Conservation (phyloP, 768 basidiomycete species). For the Suillus decipiens region DNA sequence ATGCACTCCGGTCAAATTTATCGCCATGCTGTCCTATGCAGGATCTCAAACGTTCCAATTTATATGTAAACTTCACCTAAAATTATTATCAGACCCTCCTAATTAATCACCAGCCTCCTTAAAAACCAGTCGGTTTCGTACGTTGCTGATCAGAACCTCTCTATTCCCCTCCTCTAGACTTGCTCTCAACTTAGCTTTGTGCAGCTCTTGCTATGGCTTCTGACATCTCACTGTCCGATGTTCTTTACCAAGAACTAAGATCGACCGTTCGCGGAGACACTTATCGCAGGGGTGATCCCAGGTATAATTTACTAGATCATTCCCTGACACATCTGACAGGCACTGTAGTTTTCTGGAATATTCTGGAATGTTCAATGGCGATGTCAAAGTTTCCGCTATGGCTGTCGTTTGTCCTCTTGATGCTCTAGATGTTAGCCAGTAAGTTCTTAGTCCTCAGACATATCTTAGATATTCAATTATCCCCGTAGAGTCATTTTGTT, state of each 20-base stretch:
- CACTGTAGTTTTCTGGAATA: conserved; percentile 27
- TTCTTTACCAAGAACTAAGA: conserved; percentile 47
- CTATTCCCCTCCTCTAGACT: conserved; percentile 10
- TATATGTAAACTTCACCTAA: conserved; percentile 16
- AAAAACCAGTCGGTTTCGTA: conserved; percentile 18
- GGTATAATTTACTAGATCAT: conserved; percentile 31
- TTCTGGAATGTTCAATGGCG: conserved; percentile 73
- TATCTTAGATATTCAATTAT: conserved; percentile 11
- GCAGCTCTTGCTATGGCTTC: conserved; percentile 3
- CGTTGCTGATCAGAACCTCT: conserved; percentile 9
- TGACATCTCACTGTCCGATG: conserved; percentile 15
- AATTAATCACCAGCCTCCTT: conserved; percentile 12
- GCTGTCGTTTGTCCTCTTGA: conserved; percentile 75
- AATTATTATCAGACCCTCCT: neutral
- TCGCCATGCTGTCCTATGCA: neutral
- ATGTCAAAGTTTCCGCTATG: conserved; percentile 58
- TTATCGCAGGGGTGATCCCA: conserved; percentile 43
- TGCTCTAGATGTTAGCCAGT: conserved; percentile 83
- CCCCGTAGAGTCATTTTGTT: conserved; percentile 63
- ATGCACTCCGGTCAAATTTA: neutral
- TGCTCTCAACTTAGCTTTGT: conserved; percentile 4
- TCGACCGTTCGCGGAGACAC: conserved; percentile 49
- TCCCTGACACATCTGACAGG: conserved; percentile 7
- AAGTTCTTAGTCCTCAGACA: conserved; percentile 30
- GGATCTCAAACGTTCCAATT: neutral